Base-by-base conservation (phyloP, 371 early-diverging fungal species). In the Lichtheimia hyalospora region DNA sequence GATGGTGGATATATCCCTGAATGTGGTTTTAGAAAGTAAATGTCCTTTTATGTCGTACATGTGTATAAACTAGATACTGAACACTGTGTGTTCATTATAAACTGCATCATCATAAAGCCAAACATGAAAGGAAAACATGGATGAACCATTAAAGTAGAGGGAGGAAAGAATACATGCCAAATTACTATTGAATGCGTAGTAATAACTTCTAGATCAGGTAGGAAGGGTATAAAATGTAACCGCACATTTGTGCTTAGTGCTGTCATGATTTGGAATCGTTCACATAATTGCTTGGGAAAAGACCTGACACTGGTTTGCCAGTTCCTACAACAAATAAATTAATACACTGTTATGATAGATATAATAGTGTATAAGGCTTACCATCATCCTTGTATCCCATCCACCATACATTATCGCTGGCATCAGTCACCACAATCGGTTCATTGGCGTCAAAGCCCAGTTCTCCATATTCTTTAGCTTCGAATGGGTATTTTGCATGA, bases 401-500 rank as follows among this genome's bases (percentile, higher is more conserved):
- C 92, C 92, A 92, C 92, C 92, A 92, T 15, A 91, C 83, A 70
- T 86, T 88, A 66, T 92, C 90, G 58, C 82, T 89, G 54, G 79
- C 84, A 72, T 92, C 92, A 5, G 89, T 86, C 3, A 91, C 92
- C 64, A 90, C 75, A 62, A 92, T 84, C 0, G 82, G 75, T 49
- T 85, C 88, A 51, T 85, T 82, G 1, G 85, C 81, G 34, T 75
- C 69, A 73, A 92, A 88, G 0, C 85, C 87, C 12, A 92, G 69
- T 67, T 92, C 92, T 5, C 91, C 91, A 43, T 79, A 83, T 53
- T 92, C 91, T 25, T 88, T 84, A 23, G 91, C 87, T 53, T 84
- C 82, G 63, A 92, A 92, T 4, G 87, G 84, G 58, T 83, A 90
- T 57, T 85, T 86, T 12, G 92, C 87, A 56, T 88, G 87, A 54